These are phyloP conservation scores for Zasmidium citrigriseum DNA, from an alignment of 2,329 filamentous ascomycete genomes.

Conservation along the genomic window DNA sequence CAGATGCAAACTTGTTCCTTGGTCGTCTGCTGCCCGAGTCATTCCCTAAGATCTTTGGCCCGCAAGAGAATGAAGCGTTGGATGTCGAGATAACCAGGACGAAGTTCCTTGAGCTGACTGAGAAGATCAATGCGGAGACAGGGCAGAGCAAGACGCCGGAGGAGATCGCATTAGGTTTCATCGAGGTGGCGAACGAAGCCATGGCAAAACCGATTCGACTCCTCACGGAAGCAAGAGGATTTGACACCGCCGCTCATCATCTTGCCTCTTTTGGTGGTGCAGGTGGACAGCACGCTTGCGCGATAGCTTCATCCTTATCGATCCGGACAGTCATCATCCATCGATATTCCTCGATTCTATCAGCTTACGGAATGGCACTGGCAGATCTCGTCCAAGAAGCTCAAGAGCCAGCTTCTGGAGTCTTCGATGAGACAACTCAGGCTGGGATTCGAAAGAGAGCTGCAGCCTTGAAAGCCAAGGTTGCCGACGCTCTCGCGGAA, in stretches of 20 bases:
- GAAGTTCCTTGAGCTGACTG: slow-evolving; percentile 20
- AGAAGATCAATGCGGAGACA: slow-evolving; percentile 26
- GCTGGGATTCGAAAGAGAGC: slow-evolving; percentile 49
- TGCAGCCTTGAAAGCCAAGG: slow-evolving; percentile 31
- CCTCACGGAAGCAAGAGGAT: slow-evolving; percentile 83
- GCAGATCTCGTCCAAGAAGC: slow-evolving; percentile 87
- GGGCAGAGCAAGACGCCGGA: slow-evolving; percentile 64
- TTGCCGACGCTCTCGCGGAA: slow-evolving; percentile 40
- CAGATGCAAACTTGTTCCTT: slow-evolving; percentile 38
- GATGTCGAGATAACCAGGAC: slow-evolving; percentile 20
- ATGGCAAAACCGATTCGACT: slow-evolving; percentile 86
- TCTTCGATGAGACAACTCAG: slow-evolving; percentile 58
- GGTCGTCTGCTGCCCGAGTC: slow-evolving; percentile 34
- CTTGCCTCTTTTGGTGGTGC: slow-evolving; percentile 87
- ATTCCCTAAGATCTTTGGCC: slow-evolving; percentile 39
- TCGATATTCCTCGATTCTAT: slow-evolving; percentile 80
- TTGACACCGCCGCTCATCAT: slow-evolving; percentile 80
- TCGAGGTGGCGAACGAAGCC: slow-evolving; percentile 81
- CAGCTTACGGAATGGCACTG: slow-evolving; percentile 84
- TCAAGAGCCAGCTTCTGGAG: slow-evolving; percentile 67
- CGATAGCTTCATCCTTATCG: slow-evolving; percentile 76
- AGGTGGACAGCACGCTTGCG: slow-evolving; percentile 82
- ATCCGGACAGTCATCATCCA: slow-evolving; percentile 81
- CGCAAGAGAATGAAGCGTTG: slow-evolving; percentile 30
- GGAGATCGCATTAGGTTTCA: slow-evolving; percentile 81